Conservation (phyloP, 306 rosid genomes). For the Lagenaria siceraria region DNA sequence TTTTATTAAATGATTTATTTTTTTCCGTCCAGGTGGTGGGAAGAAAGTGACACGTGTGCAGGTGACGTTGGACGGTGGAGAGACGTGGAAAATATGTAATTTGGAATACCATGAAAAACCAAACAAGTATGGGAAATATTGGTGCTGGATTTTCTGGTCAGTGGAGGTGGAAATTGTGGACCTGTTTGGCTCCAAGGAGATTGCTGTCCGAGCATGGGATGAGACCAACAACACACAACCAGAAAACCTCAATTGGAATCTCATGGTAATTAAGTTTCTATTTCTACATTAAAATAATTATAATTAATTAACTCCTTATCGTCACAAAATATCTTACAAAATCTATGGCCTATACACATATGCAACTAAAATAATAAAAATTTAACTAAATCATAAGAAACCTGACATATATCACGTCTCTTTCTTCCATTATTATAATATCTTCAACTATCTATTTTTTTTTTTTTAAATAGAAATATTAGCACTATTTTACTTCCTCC, state of each 20-base stretch:
- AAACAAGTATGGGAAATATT: constrained; percentile 58
- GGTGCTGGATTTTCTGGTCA: constrained; percentile 97
- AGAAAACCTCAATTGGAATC: constrained; percentile 75
- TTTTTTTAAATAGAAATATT: too few species aligned
- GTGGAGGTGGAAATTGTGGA: constrained; percentile 57
- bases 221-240: constrained; percentile 78
- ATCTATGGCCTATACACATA: neutral
- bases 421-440: neutral
- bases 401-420: neutral
- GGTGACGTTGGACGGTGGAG: constrained; percentile 69
- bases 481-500: too few species aligned
- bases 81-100: constrained; percentile 54
- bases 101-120: constrained; percentile 59
- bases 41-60: constrained; percentile 88
- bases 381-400: neutral
- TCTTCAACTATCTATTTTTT: neutral
- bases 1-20: too few species aligned
- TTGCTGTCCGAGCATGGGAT: constrained; percentile 87
- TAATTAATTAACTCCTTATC: neutral
- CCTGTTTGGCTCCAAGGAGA: constrained; percentile 46
- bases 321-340: neutral
- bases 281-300: too few species aligned
- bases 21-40: constrained; percentile 40
- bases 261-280: constrained; percentile 33
- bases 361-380: neutral